phyloP scores from a whole-genome alignment of 257 asterid species.

The Solanum chaucha region DNA sequence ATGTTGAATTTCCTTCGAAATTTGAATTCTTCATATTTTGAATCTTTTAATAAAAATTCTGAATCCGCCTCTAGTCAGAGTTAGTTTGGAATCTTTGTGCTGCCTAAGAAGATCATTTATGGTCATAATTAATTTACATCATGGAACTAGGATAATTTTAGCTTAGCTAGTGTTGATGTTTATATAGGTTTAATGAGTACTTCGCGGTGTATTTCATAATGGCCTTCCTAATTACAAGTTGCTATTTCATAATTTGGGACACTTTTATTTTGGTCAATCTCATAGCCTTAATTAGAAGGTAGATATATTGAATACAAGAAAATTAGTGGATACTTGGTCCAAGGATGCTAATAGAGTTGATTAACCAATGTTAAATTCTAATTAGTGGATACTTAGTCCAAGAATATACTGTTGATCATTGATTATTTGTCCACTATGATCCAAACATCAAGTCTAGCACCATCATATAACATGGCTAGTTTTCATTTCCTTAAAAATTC shows the following conservation, averaged over 20 bases:
- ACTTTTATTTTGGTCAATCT: no score
- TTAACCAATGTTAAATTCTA: neutral
- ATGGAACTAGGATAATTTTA: neutral
- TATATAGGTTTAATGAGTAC: neutral
- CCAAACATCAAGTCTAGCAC: neutral
- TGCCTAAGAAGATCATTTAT: neutral
- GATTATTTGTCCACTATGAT: neutral
- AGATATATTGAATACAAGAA: no score
- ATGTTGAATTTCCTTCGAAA: no score
- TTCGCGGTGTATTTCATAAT: neutral
- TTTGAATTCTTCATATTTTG: no score
- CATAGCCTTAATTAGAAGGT: no score
- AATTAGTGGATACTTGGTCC: neutral
- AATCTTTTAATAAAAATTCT: no score
- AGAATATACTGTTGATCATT: neutral
- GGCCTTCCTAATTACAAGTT: no score
- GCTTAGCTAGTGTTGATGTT: neutral
- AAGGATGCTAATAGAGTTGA: neutral
- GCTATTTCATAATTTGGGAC: neutral
- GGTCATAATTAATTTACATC: neutral
- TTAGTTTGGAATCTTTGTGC: neutral
- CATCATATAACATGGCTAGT: neutral
- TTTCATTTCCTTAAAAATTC: neutral
- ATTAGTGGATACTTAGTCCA: neutral
- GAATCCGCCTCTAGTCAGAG: fast-evolving